A percentile compares a stretch with the other conserved stretches of the same genome.
phyloP scores from a whole-genome alignment of 2,329 filamentous ascomycete genomes.

The Fusarium verticillioides region DNA sequence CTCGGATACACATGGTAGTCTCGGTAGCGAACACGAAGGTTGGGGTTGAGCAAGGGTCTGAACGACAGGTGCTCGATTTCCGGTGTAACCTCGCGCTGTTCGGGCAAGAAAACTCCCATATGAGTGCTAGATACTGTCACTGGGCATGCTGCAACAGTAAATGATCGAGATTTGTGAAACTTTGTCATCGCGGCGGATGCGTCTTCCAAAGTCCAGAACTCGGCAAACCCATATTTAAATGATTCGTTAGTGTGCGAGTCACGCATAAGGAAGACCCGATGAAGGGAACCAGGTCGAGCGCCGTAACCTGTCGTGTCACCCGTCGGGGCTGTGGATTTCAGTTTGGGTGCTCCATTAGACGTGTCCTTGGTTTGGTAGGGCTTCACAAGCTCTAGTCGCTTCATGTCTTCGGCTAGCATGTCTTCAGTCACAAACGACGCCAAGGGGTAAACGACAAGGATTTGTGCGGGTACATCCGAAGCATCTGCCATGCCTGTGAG shows the following conservation, averaged over 20 bases:
- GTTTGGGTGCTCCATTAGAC: conserved; percentile 60
- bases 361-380: conserved; percentile 58
- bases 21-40: conserved; percentile 78
- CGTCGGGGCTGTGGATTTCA: conserved; percentile 69
- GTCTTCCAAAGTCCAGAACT: conserved; percentile 81
- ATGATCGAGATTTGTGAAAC: conserved; percentile 76
- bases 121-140: conserved; percentile 81
- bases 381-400: conserved; percentile 75
- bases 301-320: conserved; percentile 70
- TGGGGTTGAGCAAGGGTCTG: conserved; percentile 74
- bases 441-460: conserved; percentile 78
- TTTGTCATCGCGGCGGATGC: conserved; percentile 79
- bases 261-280: conserved; percentile 80
- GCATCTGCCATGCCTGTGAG: conserved; percentile 62
- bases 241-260: conserved; percentile 77
- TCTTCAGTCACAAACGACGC: conserved; percentile 78
- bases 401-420: conserved; percentile 76
- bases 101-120: conserved; percentile 84
- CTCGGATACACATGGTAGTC: conserved; percentile 78
- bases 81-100: conserved; percentile 66
- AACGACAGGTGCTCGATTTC: conserved; percentile 74
- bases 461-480: conserved; percentile 73
- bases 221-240: conserved; percentile 85
- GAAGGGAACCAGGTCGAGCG: conserved; percentile 78
- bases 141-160: conserved; percentile 79